Percentiles rank a stretch among this genome's conserved stretches.
phyloP scores from a whole-genome alignment of 1,284 basidiomycete species.

The Gomphus bonarii region DNA sequence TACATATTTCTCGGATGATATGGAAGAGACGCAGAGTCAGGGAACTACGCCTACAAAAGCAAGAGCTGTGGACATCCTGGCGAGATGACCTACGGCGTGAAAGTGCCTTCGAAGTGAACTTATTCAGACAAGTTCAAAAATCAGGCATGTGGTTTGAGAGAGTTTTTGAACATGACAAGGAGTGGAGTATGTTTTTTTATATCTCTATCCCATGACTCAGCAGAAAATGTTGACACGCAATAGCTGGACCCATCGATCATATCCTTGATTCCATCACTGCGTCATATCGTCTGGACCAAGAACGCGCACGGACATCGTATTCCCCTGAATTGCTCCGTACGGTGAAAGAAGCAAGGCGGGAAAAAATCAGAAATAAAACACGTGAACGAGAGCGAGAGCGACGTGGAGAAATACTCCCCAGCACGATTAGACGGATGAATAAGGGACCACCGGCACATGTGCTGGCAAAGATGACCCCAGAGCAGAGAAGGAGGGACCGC shows the following conservation, averaged over 20 bases:
- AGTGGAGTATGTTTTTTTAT: slow-evolving; percentile 35
- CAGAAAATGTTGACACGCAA: not conserved
- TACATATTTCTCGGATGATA: slow-evolving; percentile 60
- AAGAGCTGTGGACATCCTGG: slow-evolving; percentile 23
- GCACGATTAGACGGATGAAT: slow-evolving; percentile 36
- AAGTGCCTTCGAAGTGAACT: slow-evolving; percentile 41
- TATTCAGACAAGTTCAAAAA: slow-evolving; percentile 10
- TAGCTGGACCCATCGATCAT: slow-evolving; percentile 17
- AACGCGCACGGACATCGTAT: slow-evolving; percentile 32
- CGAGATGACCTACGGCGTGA: slow-evolving; percentile 43
- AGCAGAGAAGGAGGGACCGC: slow-evolving; percentile 27
- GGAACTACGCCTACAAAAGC: slow-evolving; percentile 31
- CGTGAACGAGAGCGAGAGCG: slow-evolving; percentile 48
- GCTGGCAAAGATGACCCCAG: slow-evolving; percentile 37
- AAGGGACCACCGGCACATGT: slow-evolving; percentile 54
- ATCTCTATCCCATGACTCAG: not conserved
- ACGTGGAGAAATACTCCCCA: slow-evolving; percentile 42
- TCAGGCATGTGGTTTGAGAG: slow-evolving; percentile 18
- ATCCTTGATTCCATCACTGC: slow-evolving; percentile 21
- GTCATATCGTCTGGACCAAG: slow-evolving; percentile 28
- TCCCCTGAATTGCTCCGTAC: slow-evolving; percentile 36
- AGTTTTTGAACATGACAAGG: slow-evolving; percentile 17
- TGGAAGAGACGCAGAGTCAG: slow-evolving; percentile 40
- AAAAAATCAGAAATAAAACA: slow-evolving; percentile 52
- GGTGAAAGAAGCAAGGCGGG: slow-evolving; percentile 43